phyloP scores from a whole-genome alignment of 805 yeast genomes.

The Wilhelminamyces savonicus region DNA sequence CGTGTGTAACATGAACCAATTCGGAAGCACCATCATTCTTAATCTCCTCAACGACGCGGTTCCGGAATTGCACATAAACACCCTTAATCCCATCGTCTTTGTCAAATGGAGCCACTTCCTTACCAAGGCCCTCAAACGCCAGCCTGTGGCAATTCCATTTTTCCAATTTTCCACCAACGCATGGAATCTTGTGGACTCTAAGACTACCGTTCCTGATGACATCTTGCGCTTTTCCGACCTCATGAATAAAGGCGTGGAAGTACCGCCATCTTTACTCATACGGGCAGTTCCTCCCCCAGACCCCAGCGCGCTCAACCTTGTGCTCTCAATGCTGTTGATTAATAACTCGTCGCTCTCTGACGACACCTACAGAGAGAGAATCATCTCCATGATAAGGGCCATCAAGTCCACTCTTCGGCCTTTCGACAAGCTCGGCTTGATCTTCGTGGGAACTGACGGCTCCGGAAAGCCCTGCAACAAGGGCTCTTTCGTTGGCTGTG shows the following conservation, averaged over 20 bases:
- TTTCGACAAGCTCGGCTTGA: slow-evolving; percentile 41
- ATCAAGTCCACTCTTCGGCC: slow-evolving; percentile 23
- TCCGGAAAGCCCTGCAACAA: slow-evolving; percentile 24
- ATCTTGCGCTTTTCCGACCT: slow-evolving; percentile 30
- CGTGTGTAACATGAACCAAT: slow-evolving; percentile 20
- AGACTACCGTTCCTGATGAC: slow-evolving; percentile 30
- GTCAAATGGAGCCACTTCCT: slow-evolving; percentile 37
- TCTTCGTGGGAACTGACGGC: slow-evolving; percentile 43
- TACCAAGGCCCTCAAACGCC: slow-evolving; percentile 9
- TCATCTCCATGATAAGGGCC: slow-evolving; percentile 17
- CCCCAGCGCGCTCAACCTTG: slow-evolving; percentile 31
- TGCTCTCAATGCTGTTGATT: slow-evolving; percentile 36
- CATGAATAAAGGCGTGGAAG: slow-evolving; percentile 30
- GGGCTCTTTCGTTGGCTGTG: slow-evolving; percentile 45
- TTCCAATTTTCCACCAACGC: slow-evolving; percentile 46
- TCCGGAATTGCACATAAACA: slow-evolving; percentile 38
- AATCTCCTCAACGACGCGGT: slow-evolving; percentile 34
- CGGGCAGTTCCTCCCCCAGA: slow-evolving; percentile 37
- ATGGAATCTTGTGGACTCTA: slow-evolving; percentile 35
- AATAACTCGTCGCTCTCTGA: slow-evolving; percentile 21
- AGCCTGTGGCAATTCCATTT: slow-evolving; percentile 20
- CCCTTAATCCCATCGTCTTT: slow-evolving; percentile 21
- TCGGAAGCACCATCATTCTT: slow-evolving; percentile 21
- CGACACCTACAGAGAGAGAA: slow-evolving; percentile 16
- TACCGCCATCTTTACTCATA: slow-evolving; percentile 33